Evolutionary conservation across 2,329 filamentous ascomycete species (phyloP), one percentile per base, ranked within the genome.

Genomic region (Geosmithia flava): DNA sequence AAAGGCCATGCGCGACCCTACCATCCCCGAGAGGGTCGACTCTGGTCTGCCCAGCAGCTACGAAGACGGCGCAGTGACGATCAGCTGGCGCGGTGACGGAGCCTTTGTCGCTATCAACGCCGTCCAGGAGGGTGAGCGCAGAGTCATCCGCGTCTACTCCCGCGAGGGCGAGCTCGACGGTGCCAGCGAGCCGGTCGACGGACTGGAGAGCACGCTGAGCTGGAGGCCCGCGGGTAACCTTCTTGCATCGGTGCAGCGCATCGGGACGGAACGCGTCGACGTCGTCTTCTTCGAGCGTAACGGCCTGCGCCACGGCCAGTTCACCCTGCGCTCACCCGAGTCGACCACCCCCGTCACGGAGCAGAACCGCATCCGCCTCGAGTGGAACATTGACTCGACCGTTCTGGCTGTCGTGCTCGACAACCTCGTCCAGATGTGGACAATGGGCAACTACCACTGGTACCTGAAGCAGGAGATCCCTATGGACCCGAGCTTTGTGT

Each of bases 231-330:
- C 81, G 15, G 93, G 93, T 1, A 96, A 96, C 59, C 70, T 97
- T 20, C 84, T 98, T 57, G 89, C 90, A n/a, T 79, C 85, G 39
- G 78, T 95, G 43, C 88, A 94, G 62, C 75, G 87, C 16, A 65
- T 80, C n/a, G 23, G 23, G 33, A 62, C 74, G 1, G 77, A 83
- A 45, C 73, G 74, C n/a, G 69, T 87, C 19, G 83, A 95, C 55
- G 81, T 97, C 43, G 81, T 95, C 3, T 98, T 98, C 65, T 98
- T 98, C 56, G 93, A 98, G 68, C 78, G 90, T 47, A 98, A 98
- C 58, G 93, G 93, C n/a, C 74, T 98, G 50, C 80, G 91, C n/a
- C 93, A 98, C 64, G 93, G 93, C 4, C 80, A 96, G 54, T 98
- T 97, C 59, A 80, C 80, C n/a, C 71, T 98, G 17, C 80, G 87